Evolutionary conservation across 306 rosid genomes (phyloP), one percentile per base, ranked within the genome.

Genomic region (Vicia faba): DNA sequence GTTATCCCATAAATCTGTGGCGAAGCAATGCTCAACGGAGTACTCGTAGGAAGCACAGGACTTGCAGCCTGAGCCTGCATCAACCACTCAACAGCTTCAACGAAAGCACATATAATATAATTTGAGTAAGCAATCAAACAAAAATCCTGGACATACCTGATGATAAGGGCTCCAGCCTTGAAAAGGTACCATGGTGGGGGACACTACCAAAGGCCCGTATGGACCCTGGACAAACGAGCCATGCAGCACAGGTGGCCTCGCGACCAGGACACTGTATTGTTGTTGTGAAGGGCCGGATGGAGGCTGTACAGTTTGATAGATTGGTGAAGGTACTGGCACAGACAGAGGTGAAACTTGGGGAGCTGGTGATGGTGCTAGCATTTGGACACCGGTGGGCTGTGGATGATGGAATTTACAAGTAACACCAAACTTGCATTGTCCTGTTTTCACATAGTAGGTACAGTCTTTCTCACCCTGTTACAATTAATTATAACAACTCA

Each of bases 321-420:
- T 57, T 9, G 85, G 91, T 40, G 84, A 61, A 55, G 79, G 85
- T 9, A 80, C 72, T 18, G 80, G 83, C 14, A 83, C 64, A 41
- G 88, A 85, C 16, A 79, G 56, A 14, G 88, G 88, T 51, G 91
- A 64, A 75, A 83, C 83, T 5, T 78, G 87, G 39, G 89, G 77
- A 64, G 74, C 82, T 54, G 83, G 87, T 18, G 96, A 75, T 36
- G 83, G 84, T 35, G 85, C 73, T 15, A 85, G 80, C 77, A 83
- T 44, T 61, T 77, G 97, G 60, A 79, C 16, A 10, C 92, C 92
- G 1, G 77, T 75, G 5, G 88, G 95, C 74, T 84, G 96, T 18
- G 99, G 99, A 70, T 95, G 99, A 68, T 95, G 89, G 81, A 86
- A 95, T 85, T 95, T 95, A 83, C 99, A 95, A 9, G 92, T 86